Evolutionary conservation across 2,329 filamentous ascomycete species (phyloP).

Genomic region (Aspergillus tamarii): DNA sequence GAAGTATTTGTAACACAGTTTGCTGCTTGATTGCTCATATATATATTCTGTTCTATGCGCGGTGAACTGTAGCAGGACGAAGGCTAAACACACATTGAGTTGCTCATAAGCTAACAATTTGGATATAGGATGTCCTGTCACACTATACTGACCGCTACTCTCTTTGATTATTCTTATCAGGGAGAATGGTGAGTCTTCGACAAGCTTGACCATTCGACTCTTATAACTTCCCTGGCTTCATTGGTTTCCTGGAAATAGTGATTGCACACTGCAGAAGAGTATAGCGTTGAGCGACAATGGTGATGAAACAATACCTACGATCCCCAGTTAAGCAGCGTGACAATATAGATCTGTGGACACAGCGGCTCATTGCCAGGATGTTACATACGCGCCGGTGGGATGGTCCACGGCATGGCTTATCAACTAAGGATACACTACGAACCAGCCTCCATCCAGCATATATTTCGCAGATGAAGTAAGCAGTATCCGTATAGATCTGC

Average conservation of each 20-base stretch:
- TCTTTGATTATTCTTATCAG: background rate
- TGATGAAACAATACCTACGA: background rate
- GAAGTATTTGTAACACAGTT: constrained; percentile 52
- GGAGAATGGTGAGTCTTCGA: background rate
- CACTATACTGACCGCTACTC: background rate
- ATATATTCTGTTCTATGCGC: constrained; percentile 39
- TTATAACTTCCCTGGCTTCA: background rate
- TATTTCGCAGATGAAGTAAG: background rate
- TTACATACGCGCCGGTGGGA: background rate
- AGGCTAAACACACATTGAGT: background rate
- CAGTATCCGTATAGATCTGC: background rate
- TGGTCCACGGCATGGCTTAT: background rate
- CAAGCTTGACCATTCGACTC: background rate
- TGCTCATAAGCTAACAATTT: background rate
- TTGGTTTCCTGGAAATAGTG: background rate
- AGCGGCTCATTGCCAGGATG: constrained; percentile 15
- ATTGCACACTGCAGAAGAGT: background rate
- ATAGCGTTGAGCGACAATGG: background rate
- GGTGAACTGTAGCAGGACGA: constrained; percentile 29
- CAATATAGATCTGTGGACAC: background rate
- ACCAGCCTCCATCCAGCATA: background rate
- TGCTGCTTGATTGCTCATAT: constrained; percentile 43
- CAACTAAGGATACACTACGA: background rate
- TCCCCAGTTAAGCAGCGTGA: background rate
- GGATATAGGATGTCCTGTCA: background rate